Evolutionary conservation across 805 yeast genomes (phyloP).

Genomic region (Saturnispora hagleri): DNA sequence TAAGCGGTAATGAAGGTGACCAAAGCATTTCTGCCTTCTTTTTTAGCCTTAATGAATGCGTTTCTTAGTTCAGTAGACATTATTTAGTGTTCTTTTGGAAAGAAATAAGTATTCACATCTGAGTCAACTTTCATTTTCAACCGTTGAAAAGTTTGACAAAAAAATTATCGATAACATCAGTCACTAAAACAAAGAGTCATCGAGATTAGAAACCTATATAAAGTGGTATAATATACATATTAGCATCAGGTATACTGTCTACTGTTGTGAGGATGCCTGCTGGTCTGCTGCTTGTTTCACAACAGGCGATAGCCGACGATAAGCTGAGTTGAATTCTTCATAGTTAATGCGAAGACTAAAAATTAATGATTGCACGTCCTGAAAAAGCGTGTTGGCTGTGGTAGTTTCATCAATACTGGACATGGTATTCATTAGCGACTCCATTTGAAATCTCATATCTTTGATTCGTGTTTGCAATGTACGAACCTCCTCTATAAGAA

Average conservation of each 20-base stretch:
- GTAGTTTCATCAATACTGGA: constrained; percentile 37
- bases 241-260: background rate
- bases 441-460: constrained; percentile 33
- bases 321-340: background rate
- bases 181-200: background rate
- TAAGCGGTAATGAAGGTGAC: constrained; percentile 94
- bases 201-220: background rate
- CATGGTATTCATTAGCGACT: constrained; percentile 27
- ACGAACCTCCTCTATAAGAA: constrained; percentile 30
- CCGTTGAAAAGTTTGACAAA: background rate
- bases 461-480: constrained; percentile 25
- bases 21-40: constrained; percentile 64
- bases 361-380: constrained; percentile 30
- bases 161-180: background rate
- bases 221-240: background rate
- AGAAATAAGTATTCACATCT: background rate
- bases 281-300: background rate
- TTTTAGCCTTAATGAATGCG: constrained; percentile 27
- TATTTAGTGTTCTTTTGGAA: background rate
- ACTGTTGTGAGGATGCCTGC: background rate
- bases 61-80: constrained; percentile 29
- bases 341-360: constrained; percentile 35
- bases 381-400: constrained; percentile 33
- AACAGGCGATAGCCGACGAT: background rate
- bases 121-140: background rate